Base-by-base conservation (phyloP, 2,329 filamentous ascomycete species). In the Paracorniculantispora psalliotae region DNA sequence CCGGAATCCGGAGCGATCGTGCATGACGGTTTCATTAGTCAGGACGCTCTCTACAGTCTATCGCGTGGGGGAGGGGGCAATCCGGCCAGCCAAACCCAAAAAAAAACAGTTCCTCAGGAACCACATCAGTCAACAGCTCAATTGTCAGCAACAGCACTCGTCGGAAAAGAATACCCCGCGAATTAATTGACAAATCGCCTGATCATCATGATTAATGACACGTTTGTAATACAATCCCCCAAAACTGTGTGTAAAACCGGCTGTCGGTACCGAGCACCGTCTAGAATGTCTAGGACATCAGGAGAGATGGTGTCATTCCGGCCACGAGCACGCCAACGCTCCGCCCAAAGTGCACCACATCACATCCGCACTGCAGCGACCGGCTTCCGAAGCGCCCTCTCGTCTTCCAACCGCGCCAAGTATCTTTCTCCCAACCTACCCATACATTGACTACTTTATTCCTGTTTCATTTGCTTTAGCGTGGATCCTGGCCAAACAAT, bases 211-310 rank as follows among this genome's bases (percentile, higher is more conserved):
- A n/a, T n/a, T n/a, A n/a, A n/a, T n/a, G n/a, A n/a, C n/a, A n/a
- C n/a, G n/a, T 15, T 21, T 30, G 37, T 23, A n/a, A 43, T 30
- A 21, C 37, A 21, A n/a, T n/a, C n/a, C 9, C 12, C 23, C 17
- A 15, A n/a, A 28, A 25, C n/a, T n/a, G 35, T 15, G 8, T 35
- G 13, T 7, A 55, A 9, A 26, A 17, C 43, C 55, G 55, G 55
- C 35, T 57, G 26, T 57, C 56, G 52, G 59, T 21, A 59, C 53
- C 28, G 59, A 57, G 25, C 60, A 52, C 53, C 55, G 55, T 10
- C 25, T 19, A 10, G 12, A 13, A 19, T 6, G 19, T 25, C 46
- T 17, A 19, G n/a, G 23, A 23, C 52, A 46, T 41, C 12, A 30
- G 30, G 15, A 44, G 19, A 43, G 46, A 57, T 57, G 55, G 55